Base-by-base conservation (phyloP, 83 land plant genomes). In the Isoetes engelmannii region DNA sequence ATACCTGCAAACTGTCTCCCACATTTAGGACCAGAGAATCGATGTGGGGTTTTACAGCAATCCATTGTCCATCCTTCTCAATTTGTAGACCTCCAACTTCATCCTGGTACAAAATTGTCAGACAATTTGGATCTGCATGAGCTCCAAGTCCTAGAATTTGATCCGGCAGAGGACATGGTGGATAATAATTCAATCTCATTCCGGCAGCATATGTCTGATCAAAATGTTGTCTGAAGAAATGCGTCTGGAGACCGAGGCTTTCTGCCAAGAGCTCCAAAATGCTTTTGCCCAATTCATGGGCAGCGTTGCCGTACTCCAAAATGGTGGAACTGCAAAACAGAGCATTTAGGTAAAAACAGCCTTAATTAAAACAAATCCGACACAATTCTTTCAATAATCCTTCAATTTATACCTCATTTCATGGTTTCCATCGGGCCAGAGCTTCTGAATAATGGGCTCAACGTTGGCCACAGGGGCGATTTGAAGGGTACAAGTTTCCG, bases 31-130 rank as follows among this genome's bases (percentile, higher is more conserved):
- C 53, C 7, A 49, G 12, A 7, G 53, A 7, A 49, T 49, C 53
- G 12, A 12, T 12, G 10, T 7, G 10, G 53, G 53, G 53, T 7
- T 12, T 49, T 7, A 49, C 12, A 7, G 7, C 10, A 49, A 49
- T 12, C 53, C 53, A 49, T 12, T 49, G 7, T 49, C 53, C 53
- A 12, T 12, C 12, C 53, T 49, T 49, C 12, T 49, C 53, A 7
- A 49, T 12, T 49, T 49, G 53, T 7, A 49, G 53, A 7, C 53
- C 53, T 7, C 53, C 53, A 7, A 49, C 53, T 49, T 7, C 53
- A 49, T 49, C 53, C 53, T 49, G 53, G 53, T 49, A 49, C 53
- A 49, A 49, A 12, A 49, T 49, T 7, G 53, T 49, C 53, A 49
- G 12, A 49, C 53, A 49, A 12, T 49, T 49, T 7, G 53, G 53